Percentiles rank a stretch among this genome's conserved stretches.
Evolutionary conservation across 495 filamentous ascomycete genomes (phyloP).

Genomic region (Annulohypoxylon bovei): DNA sequence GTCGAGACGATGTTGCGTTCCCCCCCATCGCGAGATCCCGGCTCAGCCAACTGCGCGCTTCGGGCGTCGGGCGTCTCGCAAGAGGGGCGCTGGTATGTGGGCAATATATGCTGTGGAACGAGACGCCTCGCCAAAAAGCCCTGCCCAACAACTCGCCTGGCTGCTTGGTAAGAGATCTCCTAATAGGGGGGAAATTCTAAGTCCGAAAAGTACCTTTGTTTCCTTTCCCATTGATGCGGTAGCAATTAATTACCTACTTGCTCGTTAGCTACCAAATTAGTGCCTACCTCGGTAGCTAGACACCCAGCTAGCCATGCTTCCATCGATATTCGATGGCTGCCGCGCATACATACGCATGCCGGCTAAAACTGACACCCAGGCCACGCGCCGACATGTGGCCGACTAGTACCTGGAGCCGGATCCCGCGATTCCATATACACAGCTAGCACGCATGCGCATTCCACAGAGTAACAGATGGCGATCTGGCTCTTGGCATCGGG

Average conservation of each 20-base stretch:
- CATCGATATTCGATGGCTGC: background rate
- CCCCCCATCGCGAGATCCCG: conserved; percentile 11
- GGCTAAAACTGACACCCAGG: conserved; percentile 31
- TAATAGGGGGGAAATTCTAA: conserved; percentile 1
- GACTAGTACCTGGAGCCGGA: conserved; percentile 22
- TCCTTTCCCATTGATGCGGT: conserved; percentile 5
- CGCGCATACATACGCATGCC: conserved; percentile 18
- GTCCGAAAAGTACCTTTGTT: conserved; percentile 12
- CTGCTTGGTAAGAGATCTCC: conserved; percentile 15
- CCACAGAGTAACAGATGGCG: background rate
- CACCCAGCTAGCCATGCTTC: background rate
- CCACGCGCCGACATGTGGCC: conserved; percentile 38
- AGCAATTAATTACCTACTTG: background rate
- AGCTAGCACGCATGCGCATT: background rate
- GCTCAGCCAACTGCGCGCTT: background rate
- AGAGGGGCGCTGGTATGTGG: background rate
- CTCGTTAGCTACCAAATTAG: background rate
- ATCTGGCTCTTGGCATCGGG: conserved; percentile 20
- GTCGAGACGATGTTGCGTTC: background rate
- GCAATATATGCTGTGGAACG: conserved; percentile 32
- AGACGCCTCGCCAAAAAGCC: background rate
- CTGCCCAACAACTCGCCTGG: background rate
- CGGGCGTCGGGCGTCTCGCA: background rate
- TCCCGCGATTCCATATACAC: conserved; percentile 34
- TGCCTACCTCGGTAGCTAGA: background rate